Evolutionary conservation across 1,284 basidiomycete genomes (phyloP).

Genomic region (Chalciporus sp.): DNA sequence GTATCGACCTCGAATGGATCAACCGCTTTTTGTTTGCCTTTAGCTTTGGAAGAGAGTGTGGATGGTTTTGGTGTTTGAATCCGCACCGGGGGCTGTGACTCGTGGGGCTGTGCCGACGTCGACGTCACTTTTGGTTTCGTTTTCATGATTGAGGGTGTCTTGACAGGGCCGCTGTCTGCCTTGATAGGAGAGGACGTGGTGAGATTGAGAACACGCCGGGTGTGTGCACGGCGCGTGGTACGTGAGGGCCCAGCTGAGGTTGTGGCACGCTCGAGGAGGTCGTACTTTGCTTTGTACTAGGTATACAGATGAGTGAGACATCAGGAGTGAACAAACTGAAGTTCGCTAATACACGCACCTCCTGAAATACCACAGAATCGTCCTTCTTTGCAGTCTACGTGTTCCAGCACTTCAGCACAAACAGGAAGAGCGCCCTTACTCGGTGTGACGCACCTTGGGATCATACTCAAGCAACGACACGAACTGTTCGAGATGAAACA

Average conservation of each 20-base stretch:
- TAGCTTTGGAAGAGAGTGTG: slow-evolving; percentile 29
- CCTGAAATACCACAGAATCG: slow-evolving; percentile 69
- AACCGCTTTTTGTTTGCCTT: slow-evolving; percentile 36
- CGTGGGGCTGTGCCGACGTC: slow-evolving; percentile 11
- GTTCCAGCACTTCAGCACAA: slow-evolving; percentile 12
- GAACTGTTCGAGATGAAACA: slow-evolving; percentile 85
- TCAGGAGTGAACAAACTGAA: slow-evolving; percentile 7
- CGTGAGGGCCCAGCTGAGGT: slow-evolving; percentile 52
- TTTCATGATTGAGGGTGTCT: slow-evolving; percentile 3
- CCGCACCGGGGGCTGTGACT: neutral
- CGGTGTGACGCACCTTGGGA: slow-evolving; percentile 56
- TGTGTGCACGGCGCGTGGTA: slow-evolving; percentile 64
- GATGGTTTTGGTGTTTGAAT: neutral
- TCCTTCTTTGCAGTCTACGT: slow-evolving; percentile 72
- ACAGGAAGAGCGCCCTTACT: neutral
- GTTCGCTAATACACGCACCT: slow-evolving; percentile 49
- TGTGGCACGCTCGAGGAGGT: slow-evolving; percentile 56
- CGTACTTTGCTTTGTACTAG: slow-evolving; percentile 65
- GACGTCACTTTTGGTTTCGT: slow-evolving; percentile 1
- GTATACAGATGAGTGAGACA: neutral
- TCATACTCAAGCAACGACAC: slow-evolving; percentile 74
- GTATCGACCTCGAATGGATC: slow-evolving; percentile 37
- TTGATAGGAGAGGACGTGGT: slow-evolving; percentile 25
- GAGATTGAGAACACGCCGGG: slow-evolving; percentile 51
- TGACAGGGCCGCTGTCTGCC: slow-evolving; percentile 8